phyloP scores from a whole-genome alignment of 108 stramenopile species.

The Chaetoceros muelleri region DNA sequence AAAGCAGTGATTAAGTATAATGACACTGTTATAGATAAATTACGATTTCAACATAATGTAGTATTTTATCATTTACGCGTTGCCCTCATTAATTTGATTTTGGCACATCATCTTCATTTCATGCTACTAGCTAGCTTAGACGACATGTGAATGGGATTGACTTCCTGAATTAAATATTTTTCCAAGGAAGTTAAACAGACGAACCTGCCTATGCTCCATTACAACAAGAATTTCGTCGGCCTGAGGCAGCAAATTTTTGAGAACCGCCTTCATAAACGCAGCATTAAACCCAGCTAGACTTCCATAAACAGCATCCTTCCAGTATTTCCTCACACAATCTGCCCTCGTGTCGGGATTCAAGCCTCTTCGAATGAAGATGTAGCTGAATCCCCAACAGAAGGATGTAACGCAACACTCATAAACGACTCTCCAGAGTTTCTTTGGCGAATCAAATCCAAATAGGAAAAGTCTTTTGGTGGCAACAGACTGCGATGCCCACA shows the following conservation, averaged over 20 bases:
- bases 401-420: slow-evolving; percentile 72
- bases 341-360: slow-evolving; percentile 78
- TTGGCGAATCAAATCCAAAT: slow-evolving; percentile 74
- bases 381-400: slow-evolving; percentile 77
- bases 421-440: slow-evolving; percentile 74
- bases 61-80: too few species aligned
- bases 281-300: slow-evolving; percentile 86
- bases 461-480: slow-evolving; percentile 70
- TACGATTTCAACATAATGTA: too few species aligned
- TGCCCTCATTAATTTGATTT: too few species aligned
- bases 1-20: too few species aligned
- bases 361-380: slow-evolving; percentile 74
- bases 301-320: slow-evolving; percentile 88
- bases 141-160: too few species aligned
- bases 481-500: slow-evolving; percentile 64
- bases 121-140: too few species aligned
- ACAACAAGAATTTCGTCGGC: slow-evolving; percentile 28
- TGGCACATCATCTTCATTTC: too few species aligned
- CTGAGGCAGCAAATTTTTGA: slow-evolving; percentile 83
- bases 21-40: too few species aligned
- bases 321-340: slow-evolving; percentile 66
- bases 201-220: slow-evolving; percentile 23
- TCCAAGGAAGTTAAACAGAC: slow-evolving; percentile 22
- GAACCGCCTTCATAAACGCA: slow-evolving; percentile 77
- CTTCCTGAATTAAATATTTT: too few species aligned